Evolutionary conservation across 2,329 filamentous ascomycete species (phyloP).

Genomic region (Xylariaceae sp.): DNA sequence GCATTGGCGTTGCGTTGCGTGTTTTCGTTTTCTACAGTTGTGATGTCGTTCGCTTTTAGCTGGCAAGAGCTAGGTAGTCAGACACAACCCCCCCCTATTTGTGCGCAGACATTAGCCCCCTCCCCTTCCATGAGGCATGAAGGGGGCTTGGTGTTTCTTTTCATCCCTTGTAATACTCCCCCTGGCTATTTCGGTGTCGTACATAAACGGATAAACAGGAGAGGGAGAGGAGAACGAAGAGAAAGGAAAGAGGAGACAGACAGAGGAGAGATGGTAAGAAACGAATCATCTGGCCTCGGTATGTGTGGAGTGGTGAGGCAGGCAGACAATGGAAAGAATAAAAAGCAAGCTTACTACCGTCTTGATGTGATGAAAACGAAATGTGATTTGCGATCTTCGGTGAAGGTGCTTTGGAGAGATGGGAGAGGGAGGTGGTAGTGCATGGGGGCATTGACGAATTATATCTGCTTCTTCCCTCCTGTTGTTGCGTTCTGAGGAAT

Average conservation of each 20-base stretch:
- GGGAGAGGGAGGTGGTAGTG: background rate
- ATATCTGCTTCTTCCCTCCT: too few species aligned
- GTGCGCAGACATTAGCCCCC: background rate
- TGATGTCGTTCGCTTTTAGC: constrained; percentile 7
- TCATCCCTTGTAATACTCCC: constrained; percentile 12
- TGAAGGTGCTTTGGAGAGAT: too few species aligned
- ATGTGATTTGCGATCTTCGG: too few species aligned
- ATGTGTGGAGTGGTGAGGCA: too few species aligned
- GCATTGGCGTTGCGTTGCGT: constrained; percentile 7
- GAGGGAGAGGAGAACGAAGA: background rate
- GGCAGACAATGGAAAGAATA: too few species aligned
- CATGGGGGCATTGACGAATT: too few species aligned
- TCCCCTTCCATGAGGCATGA: background rate
- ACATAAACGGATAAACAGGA: background rate
- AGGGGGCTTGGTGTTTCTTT: background rate
- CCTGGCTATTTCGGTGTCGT: background rate
- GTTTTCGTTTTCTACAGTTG: constrained; percentile 2
- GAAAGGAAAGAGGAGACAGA: background rate
- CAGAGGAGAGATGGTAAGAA: background rate
- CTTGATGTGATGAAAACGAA: too few species aligned
- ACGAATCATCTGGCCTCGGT: background rate
- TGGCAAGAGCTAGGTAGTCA: background rate
- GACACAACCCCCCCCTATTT: constrained; percentile 3
- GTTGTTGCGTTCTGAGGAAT: too few species aligned
- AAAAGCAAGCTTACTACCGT: too few species aligned